phyloP scores from a whole-genome alignment of 1,284 basidiomycete genomes.

The Austropuccinia psidii region DNA sequence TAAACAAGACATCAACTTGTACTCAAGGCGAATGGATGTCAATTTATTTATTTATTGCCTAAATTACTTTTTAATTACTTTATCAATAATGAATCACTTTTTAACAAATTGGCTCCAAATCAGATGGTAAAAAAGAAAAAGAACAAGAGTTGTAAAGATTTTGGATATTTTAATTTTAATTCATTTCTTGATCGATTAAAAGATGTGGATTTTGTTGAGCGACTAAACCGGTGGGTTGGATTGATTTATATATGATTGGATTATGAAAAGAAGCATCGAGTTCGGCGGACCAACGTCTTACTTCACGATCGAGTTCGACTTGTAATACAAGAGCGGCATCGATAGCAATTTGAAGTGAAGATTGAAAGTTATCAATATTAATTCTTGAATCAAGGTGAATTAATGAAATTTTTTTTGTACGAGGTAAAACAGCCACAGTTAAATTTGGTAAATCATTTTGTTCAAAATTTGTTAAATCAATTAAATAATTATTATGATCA shows the following conservation, averaged over 20 bases:
- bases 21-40: too few relatives aligned
- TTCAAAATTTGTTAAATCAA: slow-evolving; percentile 79
- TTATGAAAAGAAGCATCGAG: slow-evolving; percentile 50
- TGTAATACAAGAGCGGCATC: slow-evolving; percentile 72
- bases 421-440: slow-evolving; percentile 79
- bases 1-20: too few relatives aligned
- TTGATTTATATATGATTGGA: slow-evolving; percentile 1
- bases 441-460: slow-evolving; percentile 81
- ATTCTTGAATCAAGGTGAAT: slow-evolving; percentile 90
- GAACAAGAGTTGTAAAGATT: too few relatives aligned
- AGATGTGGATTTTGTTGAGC: slow-evolving; percentile 14
- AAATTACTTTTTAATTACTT: too few relatives aligned
- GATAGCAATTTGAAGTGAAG: slow-evolving; percentile 70
- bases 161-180: too few relatives aligned
- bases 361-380: slow-evolving; percentile 83
- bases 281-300: slow-evolving; percentile 53
- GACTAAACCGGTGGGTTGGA: neutral
- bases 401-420: slow-evolving; percentile 70
- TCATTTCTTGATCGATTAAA: too few relatives aligned
- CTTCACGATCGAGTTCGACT: slow-evolving; percentile 69
- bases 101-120: too few relatives aligned
- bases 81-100: too few relatives aligned
- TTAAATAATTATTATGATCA: slow-evolving; percentile 61
- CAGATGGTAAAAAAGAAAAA: too few relatives aligned
- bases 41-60: too few relatives aligned